Base-by-base conservation (phyloP, 495 filamentous ascomycete genomes). In the Aspergillus wentii region DNA sequence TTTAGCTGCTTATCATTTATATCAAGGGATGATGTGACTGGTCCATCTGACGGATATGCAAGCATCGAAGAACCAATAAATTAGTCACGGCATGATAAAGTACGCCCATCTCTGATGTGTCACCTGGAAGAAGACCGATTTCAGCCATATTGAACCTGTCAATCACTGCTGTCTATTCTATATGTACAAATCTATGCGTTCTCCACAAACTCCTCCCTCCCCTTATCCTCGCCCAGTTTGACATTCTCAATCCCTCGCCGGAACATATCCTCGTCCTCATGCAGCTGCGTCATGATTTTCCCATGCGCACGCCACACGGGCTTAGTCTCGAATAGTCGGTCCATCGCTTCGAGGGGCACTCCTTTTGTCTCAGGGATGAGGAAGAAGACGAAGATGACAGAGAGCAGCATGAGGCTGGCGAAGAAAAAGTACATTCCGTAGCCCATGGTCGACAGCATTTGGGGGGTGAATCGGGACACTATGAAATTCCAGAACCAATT, bases 401-500 rank as follows among this genome's bases (percentile, higher is more conserved):
- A 80, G 16, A 75, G 43, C 15, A 84, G 62, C 71, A 86, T 85
- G 40, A 86, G 64, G 0, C 74, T 70, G 3, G 81, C 82, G 52
- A 88, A 87, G 69, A 86, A 85, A 56, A 86, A 84, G 59, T 83
- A 88, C 2, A 85, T 82, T 19, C 82, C 83, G 56, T 82, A 83
- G 13, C 64, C 64, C 73, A 86, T 82, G 16, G 54, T 68, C 17
- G 71, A 56, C 59, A 88, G 85, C 79, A 86, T 86, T 49, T 88
- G 80, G 14, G 80, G 76, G 0, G 81, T 85, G 58, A 84, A 85
- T 22, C 82, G 72, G 1, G 72, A 73, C 41, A 88, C 67, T 51
- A 85, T 73, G 64, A 86, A 87, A 62, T 86, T 85, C 68, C 75
- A 83, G 35, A 86, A 74, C 82, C 82, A 86, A 63, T 86, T 85